Percentiles rank a stretch among this genome's conserved stretches.
Conservation (phyloP, 306 rosid species). For the Medicago lupulina region DNA sequence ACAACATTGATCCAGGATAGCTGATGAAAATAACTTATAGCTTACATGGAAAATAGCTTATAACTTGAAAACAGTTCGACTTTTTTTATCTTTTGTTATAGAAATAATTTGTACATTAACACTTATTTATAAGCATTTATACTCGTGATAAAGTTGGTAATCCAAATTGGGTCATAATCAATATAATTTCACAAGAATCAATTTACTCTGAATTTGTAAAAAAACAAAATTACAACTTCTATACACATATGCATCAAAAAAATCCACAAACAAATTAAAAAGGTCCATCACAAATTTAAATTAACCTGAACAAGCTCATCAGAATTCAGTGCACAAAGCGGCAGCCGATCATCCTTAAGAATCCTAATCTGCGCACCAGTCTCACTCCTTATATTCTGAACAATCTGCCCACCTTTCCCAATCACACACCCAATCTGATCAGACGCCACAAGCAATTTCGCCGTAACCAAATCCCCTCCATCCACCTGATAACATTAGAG, state of each 20-base stretch:
- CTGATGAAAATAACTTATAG: neutral
- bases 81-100: neutral
- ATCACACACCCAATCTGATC: conserved; percentile 97
- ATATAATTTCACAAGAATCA: neutral
- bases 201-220: neutral
- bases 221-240: neutral
- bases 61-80: neutral
- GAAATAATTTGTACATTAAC: neutral
- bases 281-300: neutral
- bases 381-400: conserved; percentile 82
- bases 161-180: neutral
- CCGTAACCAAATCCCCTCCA: conserved; percentile 66
- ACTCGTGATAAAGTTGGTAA: no score
- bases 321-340: conserved; percentile 76
- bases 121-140: no score
- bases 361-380: conserved; percentile 93
- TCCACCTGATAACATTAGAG: conserved; percentile 34
- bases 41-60: neutral
- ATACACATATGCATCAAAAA: neutral
- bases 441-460: conserved; percentile 88
- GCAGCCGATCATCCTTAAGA: conserved; percentile 90
- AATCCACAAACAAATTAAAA: conserved; percentile 14
- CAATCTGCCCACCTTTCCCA: conserved; percentile 98
- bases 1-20: neutral
- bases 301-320: conserved; percentile 95